Evolutionary conservation across 768 basidiomycete genomes (phyloP), one percentile per base, ranked within the genome.

Genomic region (Hypsizygus marmoreus): DNA sequence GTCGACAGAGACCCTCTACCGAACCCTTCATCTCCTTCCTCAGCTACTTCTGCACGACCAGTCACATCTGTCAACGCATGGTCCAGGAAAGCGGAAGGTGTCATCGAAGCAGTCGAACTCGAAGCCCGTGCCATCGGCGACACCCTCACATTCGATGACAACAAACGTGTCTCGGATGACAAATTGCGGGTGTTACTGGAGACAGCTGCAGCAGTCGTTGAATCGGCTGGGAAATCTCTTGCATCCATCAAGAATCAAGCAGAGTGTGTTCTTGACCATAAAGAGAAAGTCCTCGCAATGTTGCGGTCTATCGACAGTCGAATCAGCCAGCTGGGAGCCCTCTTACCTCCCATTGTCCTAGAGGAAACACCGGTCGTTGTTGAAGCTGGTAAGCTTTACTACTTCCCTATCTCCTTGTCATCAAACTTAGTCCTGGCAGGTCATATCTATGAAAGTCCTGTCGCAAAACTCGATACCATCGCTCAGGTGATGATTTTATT

Each of bases 401-500:
- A 12, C 20, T 1, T 22, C 31, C 14, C 7, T 32, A 9, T 7
- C n/a, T n/a, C 3, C 12, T 39, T 8, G 22, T 22, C 23, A 8
- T 40, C 7, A 29, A 17, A 19, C 31, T 43, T 17, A 4, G n/a
- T n/a, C 24, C 13, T 7, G n/a, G 16, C 20, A 43, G 42, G 20
- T 4, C 30, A 33, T 43, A 10, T 34, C 1, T 33, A 33, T 19
- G 17, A n/a, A 35, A 34, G 24, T 22, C 14, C 37, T 3, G 40
- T 40, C 1, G 45, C 26, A 10, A 39, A 41, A 11, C 11, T 40
- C 13, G 39, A 40, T n/a, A 26, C 39, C 3, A 40, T 40, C 30
- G 39, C 39, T 4, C 39, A 40, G 19, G 10, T 40, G 4, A 40
- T 12, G 12, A 40, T 40, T 13, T 6, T 40, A 28, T n/a, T n/a